phyloP scores from a whole-genome alignment of 306 rosid genomes.

The Prosopis cineraria region DNA sequence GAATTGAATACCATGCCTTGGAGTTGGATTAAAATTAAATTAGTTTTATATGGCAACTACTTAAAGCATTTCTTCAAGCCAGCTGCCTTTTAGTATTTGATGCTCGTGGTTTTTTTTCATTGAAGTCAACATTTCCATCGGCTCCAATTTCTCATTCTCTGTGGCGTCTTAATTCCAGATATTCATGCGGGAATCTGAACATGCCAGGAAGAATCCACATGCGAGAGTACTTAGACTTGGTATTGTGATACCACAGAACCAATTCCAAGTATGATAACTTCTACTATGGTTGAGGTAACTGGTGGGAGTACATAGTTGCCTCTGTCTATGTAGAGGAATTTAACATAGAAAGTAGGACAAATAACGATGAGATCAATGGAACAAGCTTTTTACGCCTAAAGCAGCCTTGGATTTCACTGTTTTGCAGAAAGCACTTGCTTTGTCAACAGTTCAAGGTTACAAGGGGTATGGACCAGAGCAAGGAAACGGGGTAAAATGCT shows the following conservation, averaged over 20 bases:
- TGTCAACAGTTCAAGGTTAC: constrained; percentile 61
- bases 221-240: constrained; percentile 60
- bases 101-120: neutral
- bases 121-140: neutral
- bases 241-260: constrained; percentile 68
- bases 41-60: neutral
- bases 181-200: constrained; percentile 43
- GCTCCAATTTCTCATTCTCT: neutral
- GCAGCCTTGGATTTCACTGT: neutral
- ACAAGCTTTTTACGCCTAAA: neutral
- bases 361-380: neutral
- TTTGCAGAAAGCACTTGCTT: constrained; percentile 53
- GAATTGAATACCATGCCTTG: neutral
- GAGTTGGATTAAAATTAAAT: neutral
- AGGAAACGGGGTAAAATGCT: constrained; percentile 54
- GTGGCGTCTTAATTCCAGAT: constrained; percentile 41
- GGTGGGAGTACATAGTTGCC: neutral
- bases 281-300: constrained; percentile 68
- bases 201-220: constrained; percentile 49
- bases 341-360: neutral
- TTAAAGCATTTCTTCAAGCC: neutral
- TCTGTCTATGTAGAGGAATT: neutral
- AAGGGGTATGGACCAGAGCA: constrained; percentile 77
- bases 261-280: constrained; percentile 59
- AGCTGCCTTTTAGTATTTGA: neutral